Percentiles rank a stretch among this genome's conserved stretches.
phyloP scores from a whole-genome alignment of 1,284 basidiomycete species.

The Ustilago esculenta region DNA sequence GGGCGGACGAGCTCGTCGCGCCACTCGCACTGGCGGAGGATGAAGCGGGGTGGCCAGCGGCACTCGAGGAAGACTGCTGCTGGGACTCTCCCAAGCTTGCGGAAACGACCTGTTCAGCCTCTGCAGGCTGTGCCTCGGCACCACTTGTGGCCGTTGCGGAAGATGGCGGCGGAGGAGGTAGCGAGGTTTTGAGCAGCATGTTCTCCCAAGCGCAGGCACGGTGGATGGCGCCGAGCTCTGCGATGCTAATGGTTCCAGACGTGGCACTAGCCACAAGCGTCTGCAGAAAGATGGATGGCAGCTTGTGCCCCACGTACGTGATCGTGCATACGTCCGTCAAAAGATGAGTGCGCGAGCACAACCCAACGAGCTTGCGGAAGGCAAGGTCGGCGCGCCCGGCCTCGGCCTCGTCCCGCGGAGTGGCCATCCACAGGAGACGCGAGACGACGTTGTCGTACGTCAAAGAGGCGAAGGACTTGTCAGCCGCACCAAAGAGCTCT shows the following conservation, averaged over 20 bases:
- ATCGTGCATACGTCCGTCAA: slow-evolving; percentile 91
- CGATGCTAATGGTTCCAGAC: slow-evolving; percentile 74
- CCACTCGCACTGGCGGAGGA: slow-evolving; percentile 2
- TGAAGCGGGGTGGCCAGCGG: background rate
- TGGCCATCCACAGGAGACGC: slow-evolving; percentile 40
- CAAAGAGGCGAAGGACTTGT: slow-evolving; percentile 33
- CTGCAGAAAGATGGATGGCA: slow-evolving; percentile 79
- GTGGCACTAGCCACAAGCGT: slow-evolving; percentile 32
- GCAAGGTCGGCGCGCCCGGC: slow-evolving; percentile 72
- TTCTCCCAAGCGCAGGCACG: slow-evolving; percentile 88
- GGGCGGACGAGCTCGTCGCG: slow-evolving; percentile 2
- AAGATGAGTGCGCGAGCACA: slow-evolving; percentile 82
- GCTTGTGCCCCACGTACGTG: slow-evolving; percentile 79
- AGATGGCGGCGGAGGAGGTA: slow-evolving; percentile 29
- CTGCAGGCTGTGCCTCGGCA: slow-evolving; percentile 26
- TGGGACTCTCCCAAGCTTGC: background rate
- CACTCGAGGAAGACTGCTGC: background rate
- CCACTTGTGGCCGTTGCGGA: slow-evolving; percentile 1
- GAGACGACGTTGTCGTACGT: slow-evolving; percentile 34
- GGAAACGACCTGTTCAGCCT: slow-evolving; percentile 4
- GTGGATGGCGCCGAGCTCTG: slow-evolving; percentile 82
- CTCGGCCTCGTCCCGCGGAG: slow-evolving; percentile 64
- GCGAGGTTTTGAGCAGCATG: slow-evolving; percentile 74
- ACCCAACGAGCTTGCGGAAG: slow-evolving; percentile 80
- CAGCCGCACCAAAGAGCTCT: slow-evolving; percentile 73